Percentiles rank a stretch among this genome's conserved stretches.
Conservation (phyloP, 2,329 filamentous ascomycete species). For the Monilinia aucupariae region DNA sequence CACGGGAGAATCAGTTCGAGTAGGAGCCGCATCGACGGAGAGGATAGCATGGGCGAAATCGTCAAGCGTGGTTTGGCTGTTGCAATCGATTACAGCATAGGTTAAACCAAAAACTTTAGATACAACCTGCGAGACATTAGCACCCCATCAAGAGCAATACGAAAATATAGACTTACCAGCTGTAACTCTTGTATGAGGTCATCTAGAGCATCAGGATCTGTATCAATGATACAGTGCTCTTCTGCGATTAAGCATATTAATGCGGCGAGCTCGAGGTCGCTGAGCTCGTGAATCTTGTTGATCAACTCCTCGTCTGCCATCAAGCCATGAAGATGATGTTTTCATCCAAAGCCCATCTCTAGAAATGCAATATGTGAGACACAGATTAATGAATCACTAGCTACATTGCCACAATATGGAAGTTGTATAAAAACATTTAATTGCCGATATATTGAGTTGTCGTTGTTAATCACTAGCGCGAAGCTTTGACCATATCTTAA, state of each 20-base stretch:
- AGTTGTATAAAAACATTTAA: slow-evolving; percentile 6
- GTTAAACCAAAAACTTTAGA: slow-evolving; percentile 67
- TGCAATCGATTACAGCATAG: slow-evolving; percentile 67
- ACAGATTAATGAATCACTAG: not conserved
- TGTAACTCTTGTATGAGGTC: slow-evolving; percentile 69
- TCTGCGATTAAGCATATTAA: slow-evolving; percentile 74
- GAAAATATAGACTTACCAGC: slow-evolving; percentile 45
- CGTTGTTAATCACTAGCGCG: slow-evolving; percentile 24
- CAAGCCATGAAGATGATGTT: slow-evolving; percentile 23
- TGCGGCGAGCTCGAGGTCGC: slow-evolving; percentile 81
- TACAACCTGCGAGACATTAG: slow-evolving; percentile 49
- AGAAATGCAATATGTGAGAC: not conserved
- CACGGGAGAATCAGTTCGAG: slow-evolving; percentile 28
- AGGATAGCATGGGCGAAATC: slow-evolving; percentile 68
- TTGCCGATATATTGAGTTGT: slow-evolving; percentile 19
- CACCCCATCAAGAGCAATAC: not conserved
- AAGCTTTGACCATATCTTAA: slow-evolving; percentile 33
- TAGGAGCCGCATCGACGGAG: slow-evolving; percentile 27
- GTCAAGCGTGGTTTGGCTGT: slow-evolving; percentile 67
- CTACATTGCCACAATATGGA: not conserved
- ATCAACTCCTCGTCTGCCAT: slow-evolving; percentile 61
- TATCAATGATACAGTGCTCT: slow-evolving; percentile 86
- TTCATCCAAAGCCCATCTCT: slow-evolving; percentile 17
- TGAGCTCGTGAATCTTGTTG: slow-evolving; percentile 68
- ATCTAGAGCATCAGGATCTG: slow-evolving; percentile 55